phyloP scores from a whole-genome alignment of 768 basidiomycete species.

The Pholiota microspora region DNA sequence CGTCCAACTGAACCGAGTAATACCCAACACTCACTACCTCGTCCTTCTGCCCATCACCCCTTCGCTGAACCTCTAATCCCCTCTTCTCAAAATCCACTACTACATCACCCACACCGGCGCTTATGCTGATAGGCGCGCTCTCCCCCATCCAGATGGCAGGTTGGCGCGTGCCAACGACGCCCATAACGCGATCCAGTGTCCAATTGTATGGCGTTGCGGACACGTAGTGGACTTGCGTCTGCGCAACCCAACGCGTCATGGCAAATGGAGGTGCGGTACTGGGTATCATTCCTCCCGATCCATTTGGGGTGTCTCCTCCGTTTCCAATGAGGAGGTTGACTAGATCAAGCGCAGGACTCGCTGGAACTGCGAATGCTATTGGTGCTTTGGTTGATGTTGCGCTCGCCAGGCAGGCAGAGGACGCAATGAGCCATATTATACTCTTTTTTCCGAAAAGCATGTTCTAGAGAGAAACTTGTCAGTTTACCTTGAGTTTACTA shows the following conservation, averaged over 20 bases:
- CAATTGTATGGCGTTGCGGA: constrained; percentile 72
- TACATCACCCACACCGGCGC: constrained; percentile 46
- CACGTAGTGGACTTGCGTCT: constrained; percentile 75
- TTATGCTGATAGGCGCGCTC: constrained; percentile 59
- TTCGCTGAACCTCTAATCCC: constrained; percentile 37
- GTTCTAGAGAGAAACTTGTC: background rate
- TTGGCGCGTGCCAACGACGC: constrained; percentile 79
- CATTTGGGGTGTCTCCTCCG: constrained; percentile 67
- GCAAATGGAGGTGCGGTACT: constrained; percentile 76
- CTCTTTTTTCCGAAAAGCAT: background rate
- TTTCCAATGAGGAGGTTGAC: constrained; percentile 60
- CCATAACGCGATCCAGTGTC: constrained; percentile 55
- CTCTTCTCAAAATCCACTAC: constrained; percentile 59
- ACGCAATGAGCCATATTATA: background rate
- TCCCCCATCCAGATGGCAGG: constrained; percentile 92
- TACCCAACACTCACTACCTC: constrained; percentile 55
- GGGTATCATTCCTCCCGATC: constrained; percentile 77
- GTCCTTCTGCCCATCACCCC: constrained; percentile 41
- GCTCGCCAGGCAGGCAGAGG: background rate
- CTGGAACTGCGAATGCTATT: constrained; percentile 11
- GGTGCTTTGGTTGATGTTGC: constrained; percentile 17
- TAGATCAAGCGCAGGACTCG: constrained; percentile 14
- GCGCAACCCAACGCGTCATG: constrained; percentile 86
- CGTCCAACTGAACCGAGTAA: constrained; percentile 58
- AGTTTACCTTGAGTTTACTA: background rate